Conservation (phyloP, 1,284 basidiomycete genomes). For the Tylopilus orsonianus region DNA sequence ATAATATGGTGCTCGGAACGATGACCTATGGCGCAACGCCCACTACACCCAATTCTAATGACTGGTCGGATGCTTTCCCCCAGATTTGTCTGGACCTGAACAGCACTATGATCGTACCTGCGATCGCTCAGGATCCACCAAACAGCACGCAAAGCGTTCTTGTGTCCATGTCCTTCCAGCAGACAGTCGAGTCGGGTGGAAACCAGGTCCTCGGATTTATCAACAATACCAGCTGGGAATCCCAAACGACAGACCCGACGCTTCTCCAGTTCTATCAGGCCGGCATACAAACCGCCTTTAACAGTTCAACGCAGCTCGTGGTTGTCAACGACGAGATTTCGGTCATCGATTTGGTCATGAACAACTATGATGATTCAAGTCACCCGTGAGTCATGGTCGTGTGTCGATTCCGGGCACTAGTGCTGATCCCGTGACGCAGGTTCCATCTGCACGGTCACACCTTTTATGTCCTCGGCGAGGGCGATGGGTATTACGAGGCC, state of each 20-base stretch:
- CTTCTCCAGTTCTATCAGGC: slow-evolving; percentile 29
- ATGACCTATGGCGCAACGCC: slow-evolving; percentile 28
- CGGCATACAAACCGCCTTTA: slow-evolving; percentile 29
- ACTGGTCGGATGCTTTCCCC: slow-evolving; percentile 31
- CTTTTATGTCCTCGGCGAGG: slow-evolving; percentile 31
- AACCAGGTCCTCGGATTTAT: slow-evolving; percentile 27
- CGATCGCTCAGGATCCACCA: slow-evolving; percentile 28
- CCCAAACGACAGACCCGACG: slow-evolving; percentile 29
- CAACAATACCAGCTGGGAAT: slow-evolving; percentile 31
- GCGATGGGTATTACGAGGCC: slow-evolving; percentile 23
- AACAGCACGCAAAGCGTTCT: slow-evolving; percentile 25
- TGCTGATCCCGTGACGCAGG: slow-evolving; percentile 12
- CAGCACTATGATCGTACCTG: slow-evolving; percentile 32
- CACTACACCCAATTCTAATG: slow-evolving; percentile 24
- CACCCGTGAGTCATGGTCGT: slow-evolving; percentile 27
- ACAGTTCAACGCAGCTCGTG: slow-evolving; percentile 25
- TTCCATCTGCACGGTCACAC: slow-evolving; percentile 35
- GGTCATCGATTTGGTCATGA: slow-evolving; percentile 28
- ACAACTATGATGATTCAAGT: slow-evolving; percentile 32
- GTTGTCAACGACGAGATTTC: slow-evolving; percentile 30
- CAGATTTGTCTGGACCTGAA: slow-evolving; percentile 28
- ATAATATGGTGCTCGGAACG: slow-evolving; percentile 33
- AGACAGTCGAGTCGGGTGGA: slow-evolving; percentile 31
- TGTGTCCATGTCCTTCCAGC: slow-evolving; percentile 32
- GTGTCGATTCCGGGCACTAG: background rate